phyloP scores from a whole-genome alignment of 1,139 yeast genomes.

The Pichia inconspicua region DNA sequence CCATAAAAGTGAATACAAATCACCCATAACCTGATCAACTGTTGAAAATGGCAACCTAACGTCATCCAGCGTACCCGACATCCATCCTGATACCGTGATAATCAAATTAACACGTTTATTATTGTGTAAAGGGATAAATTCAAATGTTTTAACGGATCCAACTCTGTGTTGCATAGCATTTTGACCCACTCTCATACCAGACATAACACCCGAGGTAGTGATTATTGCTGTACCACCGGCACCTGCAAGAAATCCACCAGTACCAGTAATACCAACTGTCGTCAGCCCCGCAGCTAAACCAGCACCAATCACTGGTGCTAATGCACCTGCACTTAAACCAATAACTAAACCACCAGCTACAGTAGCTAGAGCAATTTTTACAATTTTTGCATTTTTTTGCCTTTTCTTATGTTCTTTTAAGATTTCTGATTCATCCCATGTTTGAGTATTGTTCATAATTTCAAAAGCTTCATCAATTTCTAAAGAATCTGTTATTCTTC shows the following conservation, averaged over 20 bases:
- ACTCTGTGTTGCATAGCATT: slow-evolving; percentile 79
- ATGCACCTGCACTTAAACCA: slow-evolving; percentile 88
- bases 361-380: slow-evolving; percentile 91
- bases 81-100: slow-evolving; percentile 96
- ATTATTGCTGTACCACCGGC: slow-evolving; percentile 95
- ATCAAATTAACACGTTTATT: slow-evolving; percentile 82
- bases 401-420: slow-evolving; percentile 65
- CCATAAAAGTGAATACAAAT: slow-evolving; percentile 84
- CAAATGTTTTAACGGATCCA: slow-evolving; percentile 91
- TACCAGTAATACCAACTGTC: slow-evolving; percentile 89
- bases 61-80: slow-evolving; percentile 93
- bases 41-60: slow-evolving; percentile 94
- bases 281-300: slow-evolving; percentile 97
- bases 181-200: slow-evolving; percentile 86
- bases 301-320: slow-evolving; percentile 98
- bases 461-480: slow-evolving; percentile 44
- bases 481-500: slow-evolving; percentile 80
- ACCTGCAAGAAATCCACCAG: slow-evolving; percentile 87
- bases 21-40: slow-evolving; percentile 97
- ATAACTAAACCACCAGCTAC: slow-evolving; percentile 94
- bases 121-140: slow-evolving; percentile 85
- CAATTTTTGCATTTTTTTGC: slow-evolving; percentile 57
- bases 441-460: slow-evolving; percentile 36
- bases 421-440: slow-evolving; percentile 61
- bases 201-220: slow-evolving; percentile 82